Evolutionary conservation across 208 protist species (phyloP).

Genomic region (Leishmania lainsoni): DNA sequence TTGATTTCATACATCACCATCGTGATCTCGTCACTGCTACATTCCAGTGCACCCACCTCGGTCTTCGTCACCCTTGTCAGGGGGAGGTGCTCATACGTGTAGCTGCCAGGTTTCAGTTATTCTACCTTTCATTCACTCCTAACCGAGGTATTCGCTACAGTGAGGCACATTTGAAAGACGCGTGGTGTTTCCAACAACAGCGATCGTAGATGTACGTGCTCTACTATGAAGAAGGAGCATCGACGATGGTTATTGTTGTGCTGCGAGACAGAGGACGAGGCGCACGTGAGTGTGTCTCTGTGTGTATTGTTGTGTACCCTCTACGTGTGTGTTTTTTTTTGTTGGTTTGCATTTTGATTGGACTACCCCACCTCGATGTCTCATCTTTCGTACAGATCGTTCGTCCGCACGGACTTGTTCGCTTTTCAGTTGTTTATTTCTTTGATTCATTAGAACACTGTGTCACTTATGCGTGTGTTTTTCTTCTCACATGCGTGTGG

Average conservation of each 20-base stretch:
- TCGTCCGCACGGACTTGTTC: not conserved
- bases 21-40: not conserved
- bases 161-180: not conserved
- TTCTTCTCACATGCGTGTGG: not conserved
- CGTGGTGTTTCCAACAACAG: not conserved
- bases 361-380: not conserved
- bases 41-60: not conserved
- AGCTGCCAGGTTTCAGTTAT: not conserved
- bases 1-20: not conserved
- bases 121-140: not conserved
- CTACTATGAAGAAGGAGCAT: not conserved
- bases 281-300: not conserved
- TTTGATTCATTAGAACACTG: not conserved
- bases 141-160: not conserved
- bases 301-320: not conserved
- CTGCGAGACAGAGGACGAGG: not conserved
- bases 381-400: not conserved
- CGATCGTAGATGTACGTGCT: not conserved
- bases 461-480: not conserved
- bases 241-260: not conserved
- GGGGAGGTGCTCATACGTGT: not conserved
- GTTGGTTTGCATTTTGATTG: not conserved
- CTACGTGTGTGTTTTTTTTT: not conserved
- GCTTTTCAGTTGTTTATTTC: not conserved
- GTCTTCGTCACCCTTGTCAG: not conserved